A percentile compares a stretch with the other conserved stretches of the same genome.
These are phyloP conservation scores for Crotalaria pallida DNA, from an alignment of 306 rosid species.

Conservation along the genomic window DNA sequence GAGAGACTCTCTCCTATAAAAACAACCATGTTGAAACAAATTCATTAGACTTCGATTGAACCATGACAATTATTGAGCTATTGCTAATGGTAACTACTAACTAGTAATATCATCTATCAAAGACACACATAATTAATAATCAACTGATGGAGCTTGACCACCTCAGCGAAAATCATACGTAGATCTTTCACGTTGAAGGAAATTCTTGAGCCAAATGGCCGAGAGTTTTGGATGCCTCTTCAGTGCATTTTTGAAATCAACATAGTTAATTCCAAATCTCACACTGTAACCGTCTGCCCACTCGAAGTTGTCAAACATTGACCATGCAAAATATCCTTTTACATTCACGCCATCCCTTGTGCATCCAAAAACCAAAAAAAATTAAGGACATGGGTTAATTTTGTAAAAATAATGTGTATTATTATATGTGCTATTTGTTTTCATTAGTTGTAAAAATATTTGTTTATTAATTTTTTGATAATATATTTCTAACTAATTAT, in stretches of 20 bases:
- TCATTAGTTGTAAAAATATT: too few species aligned
- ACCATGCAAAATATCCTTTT: conserved; percentile 54
- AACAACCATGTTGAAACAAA: neutral
- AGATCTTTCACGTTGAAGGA: neutral
- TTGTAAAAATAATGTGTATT: too few species aligned
- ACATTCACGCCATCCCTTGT: conserved; percentile 35
- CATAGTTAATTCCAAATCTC: conserved; percentile 36
- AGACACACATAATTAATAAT: neutral
- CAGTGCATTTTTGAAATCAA: conserved; percentile 28
- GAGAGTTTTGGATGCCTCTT: conserved; percentile 39
- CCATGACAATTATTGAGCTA: neutral
- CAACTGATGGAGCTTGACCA: neutral
- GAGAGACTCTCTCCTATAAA: neutral
- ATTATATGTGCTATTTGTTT: too few species aligned
- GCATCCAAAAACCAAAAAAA: too few species aligned
- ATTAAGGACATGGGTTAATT: too few species aligned
- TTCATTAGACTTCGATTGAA: neutral
- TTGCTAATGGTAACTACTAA: neutral
- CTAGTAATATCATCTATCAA: neutral
- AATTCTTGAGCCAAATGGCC: neutral
- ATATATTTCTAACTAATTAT: too few species aligned
- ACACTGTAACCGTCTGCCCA: conserved; percentile 33
- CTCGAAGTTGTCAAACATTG: conserved; percentile 41
- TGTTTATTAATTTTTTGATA: too few species aligned
- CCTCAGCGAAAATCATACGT: neutral